phyloP scores from a whole-genome alignment of 768 basidiomycete species.

The Leccinum olivaceopallidum region DNA sequence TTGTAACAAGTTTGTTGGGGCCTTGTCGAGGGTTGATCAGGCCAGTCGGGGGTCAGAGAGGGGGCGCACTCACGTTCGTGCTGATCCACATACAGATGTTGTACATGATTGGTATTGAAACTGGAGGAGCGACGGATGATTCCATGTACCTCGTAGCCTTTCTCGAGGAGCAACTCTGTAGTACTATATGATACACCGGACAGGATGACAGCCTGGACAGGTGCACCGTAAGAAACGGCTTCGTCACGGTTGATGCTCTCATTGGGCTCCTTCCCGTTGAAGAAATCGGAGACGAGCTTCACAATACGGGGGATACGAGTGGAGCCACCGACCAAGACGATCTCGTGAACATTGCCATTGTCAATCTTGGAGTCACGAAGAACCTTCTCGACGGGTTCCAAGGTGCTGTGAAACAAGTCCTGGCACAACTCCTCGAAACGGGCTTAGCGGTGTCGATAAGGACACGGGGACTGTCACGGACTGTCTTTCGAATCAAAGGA shows the following conservation, averaged over 20 bases:
- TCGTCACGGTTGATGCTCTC: slow-evolving; percentile 99
- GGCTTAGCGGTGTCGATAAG: too few relatives aligned
- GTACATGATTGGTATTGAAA: slow-evolving; percentile 95
- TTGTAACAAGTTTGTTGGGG: slow-evolving; percentile 46
- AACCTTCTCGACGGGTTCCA: slow-evolving; percentile 97
- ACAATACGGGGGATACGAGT: slow-evolving; percentile 98
- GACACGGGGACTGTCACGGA: too few relatives aligned
- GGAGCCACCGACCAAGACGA: slow-evolving; percentile 96
- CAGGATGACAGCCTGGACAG: slow-evolving; percentile 97
- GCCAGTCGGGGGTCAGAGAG: neutral
- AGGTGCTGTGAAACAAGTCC: slow-evolving; percentile 90
- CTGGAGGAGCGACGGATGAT: slow-evolving; percentile 97
- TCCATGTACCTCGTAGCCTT: slow-evolving; percentile 92
- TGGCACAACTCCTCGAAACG: slow-evolving; percentile 58
- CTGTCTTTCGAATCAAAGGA: too few relatives aligned
- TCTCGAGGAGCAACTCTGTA: slow-evolving; percentile 71
- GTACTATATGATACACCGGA: slow-evolving; percentile 70
- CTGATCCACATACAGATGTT: slow-evolving; percentile 91
- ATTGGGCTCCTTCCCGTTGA: slow-evolving; percentile 98
- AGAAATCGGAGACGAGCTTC: slow-evolving; percentile 98
- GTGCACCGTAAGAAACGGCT: slow-evolving; percentile 98
- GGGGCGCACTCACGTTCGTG: slow-evolving; percentile 70
- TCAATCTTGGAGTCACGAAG: slow-evolving; percentile 98
- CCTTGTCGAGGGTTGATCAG: slow-evolving; percentile 38
- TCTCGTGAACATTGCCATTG: slow-evolving; percentile 94